Conservation (phyloP, 495 filamentous ascomycete species). For the Aspergillus olivimuriae region DNA sequence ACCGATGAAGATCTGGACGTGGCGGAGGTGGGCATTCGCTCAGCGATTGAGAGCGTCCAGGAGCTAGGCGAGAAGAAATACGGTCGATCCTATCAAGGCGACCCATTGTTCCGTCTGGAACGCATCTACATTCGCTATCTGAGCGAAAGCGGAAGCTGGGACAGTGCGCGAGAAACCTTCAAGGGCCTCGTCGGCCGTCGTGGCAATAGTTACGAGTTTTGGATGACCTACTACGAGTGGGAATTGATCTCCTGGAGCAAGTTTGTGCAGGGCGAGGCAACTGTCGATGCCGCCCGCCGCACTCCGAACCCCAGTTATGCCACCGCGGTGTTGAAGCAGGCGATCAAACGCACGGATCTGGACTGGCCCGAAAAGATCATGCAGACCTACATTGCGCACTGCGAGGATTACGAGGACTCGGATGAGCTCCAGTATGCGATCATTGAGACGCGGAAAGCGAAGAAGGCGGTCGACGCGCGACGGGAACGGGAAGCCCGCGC, state of each 20-base stretch:
- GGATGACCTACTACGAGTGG: slow-evolving; percentile 86
- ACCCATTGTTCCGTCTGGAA: slow-evolving; percentile 81
- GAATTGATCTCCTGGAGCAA: slow-evolving; percentile 70
- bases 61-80: slow-evolving; percentile 71
- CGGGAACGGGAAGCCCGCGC: slow-evolving; percentile 59
- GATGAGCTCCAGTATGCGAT: slow-evolving; percentile 64
- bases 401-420: slow-evolving; percentile 75
- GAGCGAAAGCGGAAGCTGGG: slow-evolving; percentile 64
- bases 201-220: slow-evolving; percentile 80
- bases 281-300: slow-evolving; percentile 38
- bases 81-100: slow-evolving; percentile 70
- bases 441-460: slow-evolving; percentile 60
- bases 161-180: slow-evolving; percentile 66
- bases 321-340: slow-evolving; percentile 67
- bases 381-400: slow-evolving; percentile 76
- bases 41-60: slow-evolving; percentile 75
- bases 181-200: slow-evolving; percentile 60
- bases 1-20: slow-evolving; percentile 87
- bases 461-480: slow-evolving; percentile 54
- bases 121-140: slow-evolving; percentile 87
- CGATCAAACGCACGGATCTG: slow-evolving; percentile 60
- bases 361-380: slow-evolving; percentile 91
- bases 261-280: slow-evolving; percentile 43
- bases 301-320: slow-evolving; percentile 55
- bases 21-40: slow-evolving; percentile 81